Evolutionary conservation across 208 protist genomes (phyloP).

Genomic region (Wallacemonas sp.): DNA sequence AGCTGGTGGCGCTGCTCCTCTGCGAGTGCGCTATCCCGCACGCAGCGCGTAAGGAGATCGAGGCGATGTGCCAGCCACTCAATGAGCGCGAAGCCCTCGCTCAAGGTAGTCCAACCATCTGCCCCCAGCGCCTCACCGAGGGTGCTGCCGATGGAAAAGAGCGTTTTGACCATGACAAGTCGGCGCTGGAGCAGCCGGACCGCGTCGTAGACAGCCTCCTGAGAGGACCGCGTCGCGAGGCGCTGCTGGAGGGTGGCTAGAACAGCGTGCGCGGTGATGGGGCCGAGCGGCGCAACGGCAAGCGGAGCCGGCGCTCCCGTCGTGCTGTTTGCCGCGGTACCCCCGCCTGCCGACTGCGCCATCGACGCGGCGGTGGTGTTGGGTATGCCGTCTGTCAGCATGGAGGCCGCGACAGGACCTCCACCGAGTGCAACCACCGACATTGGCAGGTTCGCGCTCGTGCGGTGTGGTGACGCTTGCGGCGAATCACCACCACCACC

Average conservation of each 20-base stretch:
- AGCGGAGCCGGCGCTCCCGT: no score
- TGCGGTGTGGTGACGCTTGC: no score
- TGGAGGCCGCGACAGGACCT: no score
- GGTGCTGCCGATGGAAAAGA: slow-evolving; percentile 56
- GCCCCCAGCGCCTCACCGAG: slow-evolving; percentile 42
- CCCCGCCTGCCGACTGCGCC: no score
- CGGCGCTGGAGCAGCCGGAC: slow-evolving; percentile 51
- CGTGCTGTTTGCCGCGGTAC: no score
- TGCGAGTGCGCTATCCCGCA: slow-evolving; percentile 29
- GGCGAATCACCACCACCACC: no score
- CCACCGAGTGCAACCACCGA: no score
- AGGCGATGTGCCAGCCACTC: slow-evolving; percentile 45
- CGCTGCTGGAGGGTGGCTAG: slow-evolving; percentile 2
- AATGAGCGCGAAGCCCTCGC: slow-evolving; percentile 39
- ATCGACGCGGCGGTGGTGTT: no score
- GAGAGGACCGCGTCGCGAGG: background rate
- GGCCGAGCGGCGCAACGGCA: no score
- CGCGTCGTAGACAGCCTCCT: slow-evolving; percentile 7
- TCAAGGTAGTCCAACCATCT: slow-evolving; percentile 46
- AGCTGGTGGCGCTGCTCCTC: slow-evolving; percentile 38
- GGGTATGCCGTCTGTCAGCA: no score
- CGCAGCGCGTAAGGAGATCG: slow-evolving; percentile 30
- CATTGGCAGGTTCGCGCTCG: no score
- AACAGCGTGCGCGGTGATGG: background rate
- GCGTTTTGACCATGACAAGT: slow-evolving; percentile 48